Conservation (phyloP, 805 yeast species). For the Kodamaea kaohsiungensis region DNA sequence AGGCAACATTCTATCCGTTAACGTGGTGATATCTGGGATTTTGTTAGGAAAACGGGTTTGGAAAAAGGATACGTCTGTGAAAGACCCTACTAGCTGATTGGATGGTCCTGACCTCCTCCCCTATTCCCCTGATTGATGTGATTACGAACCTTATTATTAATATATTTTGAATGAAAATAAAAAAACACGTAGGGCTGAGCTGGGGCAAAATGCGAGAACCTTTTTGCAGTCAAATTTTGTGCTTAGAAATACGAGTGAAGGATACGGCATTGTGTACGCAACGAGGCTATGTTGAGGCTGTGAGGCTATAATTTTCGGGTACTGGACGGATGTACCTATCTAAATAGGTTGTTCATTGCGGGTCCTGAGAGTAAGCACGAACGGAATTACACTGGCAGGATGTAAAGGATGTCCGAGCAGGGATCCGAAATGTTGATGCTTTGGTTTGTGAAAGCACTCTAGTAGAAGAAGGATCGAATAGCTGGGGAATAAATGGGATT, state of each 20-base stretch:
- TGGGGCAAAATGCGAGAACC: not conserved
- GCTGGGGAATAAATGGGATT: too few species aligned
- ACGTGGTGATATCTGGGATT: constrained; percentile 9
- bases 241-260: not conserved
- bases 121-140: not conserved
- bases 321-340: not conserved
- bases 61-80: constrained; percentile 6
- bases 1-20: constrained; percentile 16
- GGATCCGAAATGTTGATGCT: too few species aligned
- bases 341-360: not conserved
- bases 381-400: too few species aligned
- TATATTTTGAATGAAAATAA: too few species aligned
- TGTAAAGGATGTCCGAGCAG: too few species aligned
- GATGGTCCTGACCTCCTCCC: too few species aligned
- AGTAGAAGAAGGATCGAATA: too few species aligned
- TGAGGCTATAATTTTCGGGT: not conserved
- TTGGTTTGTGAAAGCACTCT: too few species aligned
- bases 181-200: not conserved
- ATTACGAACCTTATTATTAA: not conserved
- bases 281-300: not conserved
- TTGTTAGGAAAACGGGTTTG: constrained; percentile 9
- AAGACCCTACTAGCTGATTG: constrained; percentile 1
- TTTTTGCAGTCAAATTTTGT: not conserved
- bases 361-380: too few species aligned
- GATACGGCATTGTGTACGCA: not conserved